These are phyloP conservation scores for Malus domestica DNA, from an alignment of 306 rosid genomes.

Conservation along the genomic window DNA sequence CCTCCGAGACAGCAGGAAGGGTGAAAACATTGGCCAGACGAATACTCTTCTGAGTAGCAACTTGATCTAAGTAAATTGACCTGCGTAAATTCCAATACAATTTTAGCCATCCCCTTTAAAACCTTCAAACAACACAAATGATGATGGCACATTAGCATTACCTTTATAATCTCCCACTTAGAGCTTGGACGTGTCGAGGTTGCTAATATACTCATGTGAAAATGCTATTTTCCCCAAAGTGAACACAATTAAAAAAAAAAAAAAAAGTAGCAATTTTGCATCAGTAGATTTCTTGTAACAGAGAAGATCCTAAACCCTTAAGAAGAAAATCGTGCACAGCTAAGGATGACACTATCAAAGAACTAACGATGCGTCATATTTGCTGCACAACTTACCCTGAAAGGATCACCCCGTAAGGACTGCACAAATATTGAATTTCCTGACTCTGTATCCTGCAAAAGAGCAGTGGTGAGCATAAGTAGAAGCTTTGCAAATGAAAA, in stretches of 20 bases:
- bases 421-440: constrained; percentile 69
- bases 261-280: neutral
- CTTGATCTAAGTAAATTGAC: constrained; percentile 52
- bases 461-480: neutral
- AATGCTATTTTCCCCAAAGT: constrained; percentile 36
- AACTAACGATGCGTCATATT: neutral
- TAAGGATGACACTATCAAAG: neutral
- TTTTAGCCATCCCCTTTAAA: neutral
- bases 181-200: constrained; percentile 60
- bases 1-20: constrained; percentile 49
- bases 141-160: neutral
- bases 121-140: constrained; percentile 10
- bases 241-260: neutral
- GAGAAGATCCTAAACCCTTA: neutral
- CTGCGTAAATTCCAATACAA: constrained; percentile 20
- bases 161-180: constrained; percentile 61
- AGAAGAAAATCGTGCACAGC: neutral
- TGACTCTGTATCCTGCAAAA: constrained; percentile 48
- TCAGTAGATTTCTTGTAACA: neutral
- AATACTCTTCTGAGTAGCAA: constrained; percentile 28
- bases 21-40: constrained; percentile 21
- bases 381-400: constrained; percentile 44
- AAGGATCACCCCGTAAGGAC: constrained; percentile 80
- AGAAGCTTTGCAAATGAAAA: neutral
- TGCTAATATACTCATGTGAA: constrained; percentile 66